Base-by-base conservation (phyloP, 1,284 basidiomycete genomes). In the Phylloboletellus chloephorus region DNA sequence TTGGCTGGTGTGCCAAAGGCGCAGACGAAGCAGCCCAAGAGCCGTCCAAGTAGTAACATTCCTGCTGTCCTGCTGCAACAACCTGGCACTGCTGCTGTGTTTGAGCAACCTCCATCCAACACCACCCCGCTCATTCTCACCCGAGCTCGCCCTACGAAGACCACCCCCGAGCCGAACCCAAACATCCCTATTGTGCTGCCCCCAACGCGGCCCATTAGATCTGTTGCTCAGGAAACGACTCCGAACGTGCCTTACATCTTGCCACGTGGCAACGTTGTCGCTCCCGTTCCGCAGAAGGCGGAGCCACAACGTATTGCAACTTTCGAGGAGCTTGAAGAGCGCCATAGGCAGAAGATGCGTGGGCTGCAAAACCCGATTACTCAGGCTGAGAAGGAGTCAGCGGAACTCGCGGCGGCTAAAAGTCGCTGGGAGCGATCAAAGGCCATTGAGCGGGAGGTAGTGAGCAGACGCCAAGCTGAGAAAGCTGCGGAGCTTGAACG, bases 331-430 rank as follows among this genome's bases (percentile, higher is more conserved):
- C 69, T 89, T 31, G 79, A 77, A 39, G 85, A 86, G 53, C 71
- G 87, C n/a, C 86, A 89, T 53, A 75, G 82, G 42, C 79, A 86
- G 65, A 87, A 85, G 65, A 74, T 89, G 67, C 73, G 71, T 31
- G 77, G 78, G 56, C 58, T 89, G 53, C 86, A 89, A 61, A 78
- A 69, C 22, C 86, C 86, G 11, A 62, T 89, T 22, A 88, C 82
- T 20, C 72, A 76, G 51, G 80, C 79, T 0, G 77, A 80, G 63
- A 78, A 76, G 54, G 81, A 88, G 53, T 73, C 79, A 44, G 83
- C 81, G 2, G 73, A 83, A 29, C 53, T 89, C 15, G 73, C 72
- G 38, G 75, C 73, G 9, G 87, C 86, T 9, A 78, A 78, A 57
- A 72, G 69, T 48, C 75, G 86, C 17, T 89, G 86, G 86, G 86